These are phyloP conservation scores for Schoenoplectus tabernaemontani DNA, from an alignment of 202 grass and related monocot genomes.

Conservation along the genomic window DNA sequence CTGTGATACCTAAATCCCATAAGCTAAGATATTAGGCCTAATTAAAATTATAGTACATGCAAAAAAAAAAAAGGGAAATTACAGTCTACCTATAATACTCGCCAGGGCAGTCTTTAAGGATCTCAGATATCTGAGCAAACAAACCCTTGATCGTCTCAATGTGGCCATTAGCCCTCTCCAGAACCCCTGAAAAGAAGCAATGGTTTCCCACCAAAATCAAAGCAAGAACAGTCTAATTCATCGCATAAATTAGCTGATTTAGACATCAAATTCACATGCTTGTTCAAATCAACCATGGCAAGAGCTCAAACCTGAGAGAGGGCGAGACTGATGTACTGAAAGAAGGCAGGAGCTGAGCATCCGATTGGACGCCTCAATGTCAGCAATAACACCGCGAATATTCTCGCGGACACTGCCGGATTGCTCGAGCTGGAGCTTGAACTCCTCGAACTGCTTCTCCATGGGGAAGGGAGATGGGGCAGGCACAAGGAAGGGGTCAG, in stretches of 20 bases:
- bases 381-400: slow-evolving; percentile 38
- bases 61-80: not conserved
- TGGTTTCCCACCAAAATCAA: not conserved
- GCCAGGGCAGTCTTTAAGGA: slow-evolving; percentile 46
- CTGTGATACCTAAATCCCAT: slow-evolving; percentile 55
- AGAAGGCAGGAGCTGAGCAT: slow-evolving; percentile 55
- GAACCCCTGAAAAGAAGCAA: slow-evolving; percentile 35
- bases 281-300: not conserved
- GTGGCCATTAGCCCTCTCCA: slow-evolving; percentile 52
- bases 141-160: slow-evolving; percentile 49
- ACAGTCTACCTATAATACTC: slow-evolving; percentile 55
- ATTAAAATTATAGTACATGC: not conserved
- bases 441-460: slow-evolving; percentile 64
- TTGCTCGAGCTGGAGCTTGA: slow-evolving; percentile 54
- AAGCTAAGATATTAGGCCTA: not conserved
- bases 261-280: not conserved
- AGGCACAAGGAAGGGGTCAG: not conserved
- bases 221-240: not conserved
- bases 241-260: not conserved
- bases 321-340: slow-evolving; percentile 60
- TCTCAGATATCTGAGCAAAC: slow-evolving; percentile 43
- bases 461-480: slow-evolving; percentile 29
- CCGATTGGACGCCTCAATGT: slow-evolving; percentile 49
- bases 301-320: slow-evolving; percentile 35
- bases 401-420: slow-evolving; percentile 41